phyloP scores from a whole-genome alignment of 805 yeast species.

The Wickerhamiella kazuoi region DNA sequence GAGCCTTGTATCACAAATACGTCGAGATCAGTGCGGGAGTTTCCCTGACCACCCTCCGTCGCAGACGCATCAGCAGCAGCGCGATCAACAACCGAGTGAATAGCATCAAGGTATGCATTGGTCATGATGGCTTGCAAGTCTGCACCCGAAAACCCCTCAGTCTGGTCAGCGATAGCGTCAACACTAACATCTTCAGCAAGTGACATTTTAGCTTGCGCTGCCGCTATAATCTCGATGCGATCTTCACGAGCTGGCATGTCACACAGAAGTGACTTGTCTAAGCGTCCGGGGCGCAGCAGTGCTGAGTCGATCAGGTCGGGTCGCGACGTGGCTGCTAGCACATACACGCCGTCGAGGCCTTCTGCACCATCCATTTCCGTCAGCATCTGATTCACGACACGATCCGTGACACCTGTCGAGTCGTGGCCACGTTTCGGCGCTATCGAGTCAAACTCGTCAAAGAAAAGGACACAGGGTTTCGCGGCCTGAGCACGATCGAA shows the following conservation, averaged over 20 bases:
- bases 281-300: slow-evolving; percentile 82
- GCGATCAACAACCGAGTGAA: slow-evolving; percentile 32
- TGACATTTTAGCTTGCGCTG: slow-evolving; percentile 41
- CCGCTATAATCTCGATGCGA: slow-evolving; percentile 49
- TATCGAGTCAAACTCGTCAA: slow-evolving; percentile 92
- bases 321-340: slow-evolving; percentile 86
- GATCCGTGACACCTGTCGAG: slow-evolving; percentile 92
- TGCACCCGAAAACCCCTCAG: slow-evolving; percentile 83
- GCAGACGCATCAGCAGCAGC: slow-evolving; percentile 1
- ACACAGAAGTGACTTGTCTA: slow-evolving; percentile 83
- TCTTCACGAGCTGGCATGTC: slow-evolving; percentile 63
- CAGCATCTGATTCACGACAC: slow-evolving; percentile 90
- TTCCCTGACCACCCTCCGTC: slow-evolving; percentile 1
- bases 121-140: slow-evolving; percentile 85
- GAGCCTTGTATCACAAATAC: slow-evolving; percentile 8
- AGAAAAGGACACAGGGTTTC: slow-evolving; percentile 79
- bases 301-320: slow-evolving; percentile 96
- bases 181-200: slow-evolving; percentile 36
- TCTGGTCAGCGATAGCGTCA: slow-evolving; percentile 33
- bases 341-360: slow-evolving; percentile 91
- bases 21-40: slow-evolving; percentile 9
- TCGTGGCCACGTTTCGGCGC: slow-evolving; percentile 97
- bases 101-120: slow-evolving; percentile 77
- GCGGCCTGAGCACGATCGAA: slow-evolving; percentile 92
- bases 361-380: slow-evolving; percentile 99